A percentile compares a stretch with the other conserved stretches of the same genome.
Evolutionary conservation across 2,329 filamentous ascomycete genomes (phyloP).

Genomic region (Fragosphaeria purpurea): DNA sequence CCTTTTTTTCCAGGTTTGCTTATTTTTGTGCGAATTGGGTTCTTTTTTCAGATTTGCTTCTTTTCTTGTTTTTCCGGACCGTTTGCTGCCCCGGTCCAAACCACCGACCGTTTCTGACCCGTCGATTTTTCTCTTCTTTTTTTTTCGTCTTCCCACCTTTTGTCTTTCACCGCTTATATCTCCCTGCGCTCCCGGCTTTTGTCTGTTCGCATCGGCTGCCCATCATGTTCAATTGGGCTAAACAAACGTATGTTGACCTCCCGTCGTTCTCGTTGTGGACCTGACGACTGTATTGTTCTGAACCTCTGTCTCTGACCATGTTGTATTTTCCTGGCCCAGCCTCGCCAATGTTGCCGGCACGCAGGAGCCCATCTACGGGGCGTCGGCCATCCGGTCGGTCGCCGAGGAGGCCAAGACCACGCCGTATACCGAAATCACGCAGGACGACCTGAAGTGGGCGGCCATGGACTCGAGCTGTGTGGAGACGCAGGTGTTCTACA

Average conservation of each 20-base stretch:
- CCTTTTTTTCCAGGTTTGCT: not conserved
- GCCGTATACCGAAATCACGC: conserved; percentile 70
- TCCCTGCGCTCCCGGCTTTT: not conserved
- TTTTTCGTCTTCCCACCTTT: not conserved
- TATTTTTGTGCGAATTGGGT: not conserved
- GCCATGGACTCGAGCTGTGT: conserved; percentile 76
- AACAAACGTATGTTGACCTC: conserved; percentile 60
- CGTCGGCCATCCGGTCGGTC: conserved; percentile 77
- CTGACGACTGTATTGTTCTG: not conserved
- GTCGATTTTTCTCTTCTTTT: not conserved
- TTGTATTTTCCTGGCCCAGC: conserved; percentile 26
- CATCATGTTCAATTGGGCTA: conserved; percentile 87
- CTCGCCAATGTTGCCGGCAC: conserved; percentile 81
- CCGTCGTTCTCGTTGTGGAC: not conserved
- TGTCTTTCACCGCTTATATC: not conserved
- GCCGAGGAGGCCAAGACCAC: conserved; percentile 67
- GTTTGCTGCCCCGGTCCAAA: not conserved
- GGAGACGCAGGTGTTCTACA: conserved; percentile 92
- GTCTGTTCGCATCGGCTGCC: not conserved
- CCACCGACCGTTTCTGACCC: too few species aligned
- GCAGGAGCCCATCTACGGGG: conserved; percentile 91
- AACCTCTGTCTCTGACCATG: too few species aligned
- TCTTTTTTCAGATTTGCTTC: not conserved
- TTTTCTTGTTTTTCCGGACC: not conserved
- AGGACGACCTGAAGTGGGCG: conserved; percentile 74